Conservation (phyloP, 495 filamentous ascomycete species). For the Aspergillus affinis region DNA sequence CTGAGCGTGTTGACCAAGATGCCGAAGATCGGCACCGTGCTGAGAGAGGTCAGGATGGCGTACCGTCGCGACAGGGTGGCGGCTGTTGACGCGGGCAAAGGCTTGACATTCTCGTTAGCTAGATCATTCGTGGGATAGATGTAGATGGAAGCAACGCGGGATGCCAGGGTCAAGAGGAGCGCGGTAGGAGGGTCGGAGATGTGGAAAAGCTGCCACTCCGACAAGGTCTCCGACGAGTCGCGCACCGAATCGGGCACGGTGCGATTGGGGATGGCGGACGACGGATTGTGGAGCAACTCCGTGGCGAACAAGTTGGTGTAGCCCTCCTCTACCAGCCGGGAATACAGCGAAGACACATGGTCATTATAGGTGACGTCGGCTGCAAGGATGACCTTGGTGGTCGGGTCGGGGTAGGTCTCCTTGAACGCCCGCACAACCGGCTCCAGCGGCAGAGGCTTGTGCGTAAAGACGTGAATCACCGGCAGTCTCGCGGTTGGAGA, state of each 20-base stretch:
- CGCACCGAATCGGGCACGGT: slow-evolving; percentile 53
- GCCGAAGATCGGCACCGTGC: slow-evolving; percentile 80
- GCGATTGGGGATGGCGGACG: slow-evolving; percentile 83
- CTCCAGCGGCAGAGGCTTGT: slow-evolving; percentile 59
- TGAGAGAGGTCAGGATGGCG: slow-evolving; percentile 76
- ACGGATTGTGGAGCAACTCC: slow-evolving; percentile 72
- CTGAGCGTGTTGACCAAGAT: slow-evolving; percentile 94
- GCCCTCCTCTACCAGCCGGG: slow-evolving; percentile 54
- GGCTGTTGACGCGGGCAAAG: slow-evolving; percentile 50
- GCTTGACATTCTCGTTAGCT: slow-evolving; percentile 34
- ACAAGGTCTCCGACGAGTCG: slow-evolving; percentile 52
- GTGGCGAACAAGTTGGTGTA: slow-evolving; percentile 72
- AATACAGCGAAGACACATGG: slow-evolving; percentile 58
- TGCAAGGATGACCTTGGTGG: slow-evolving; percentile 72
- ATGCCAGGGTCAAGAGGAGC: slow-evolving; percentile 82
- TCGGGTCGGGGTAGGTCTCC: slow-evolving; percentile 60
- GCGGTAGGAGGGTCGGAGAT: slow-evolving; percentile 81
- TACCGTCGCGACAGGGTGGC: slow-evolving; percentile 79
- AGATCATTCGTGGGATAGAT: slow-evolving; percentile 65
- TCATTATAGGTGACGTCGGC: slow-evolving; percentile 84
- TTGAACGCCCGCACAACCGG: slow-evolving; percentile 62
- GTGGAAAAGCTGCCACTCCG: slow-evolving; percentile 81
- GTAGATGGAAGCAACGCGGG: slow-evolving; percentile 72
- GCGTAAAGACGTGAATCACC: slow-evolving; percentile 90
- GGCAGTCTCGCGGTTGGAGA: slow-evolving; percentile 87